Base-by-base conservation (phyloP, 2,329 filamentous ascomycete species). In the Chrysoporthe puriensis region DNA sequence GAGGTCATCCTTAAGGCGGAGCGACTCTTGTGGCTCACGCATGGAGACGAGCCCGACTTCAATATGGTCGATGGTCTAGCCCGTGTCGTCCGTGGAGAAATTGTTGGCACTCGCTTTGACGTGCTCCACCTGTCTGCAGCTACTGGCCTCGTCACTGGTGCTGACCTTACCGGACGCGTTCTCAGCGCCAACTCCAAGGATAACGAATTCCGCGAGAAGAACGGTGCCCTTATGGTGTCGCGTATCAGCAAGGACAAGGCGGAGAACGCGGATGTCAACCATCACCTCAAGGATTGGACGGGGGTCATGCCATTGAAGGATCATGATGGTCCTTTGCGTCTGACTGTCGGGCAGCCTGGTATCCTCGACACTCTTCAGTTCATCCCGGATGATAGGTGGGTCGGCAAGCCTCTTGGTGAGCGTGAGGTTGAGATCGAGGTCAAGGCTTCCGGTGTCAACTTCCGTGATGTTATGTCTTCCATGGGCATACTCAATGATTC, bases 391-490 rank as follows among this genome's bases (percentile, higher is more conserved):
- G 66, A 64, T 56, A 56, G 66, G 43, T 64, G 44, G 32, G 46
- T 64, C n/a, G 62, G 54, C 62, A 64, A 59, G 44, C 65, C 60
- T 14, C 60, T 63, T 8, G 65, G 52, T 43, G 62, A 64, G 26
- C 62, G 57, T 44, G 66, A 71, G 61, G 61, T 67, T 5, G 61
- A 67, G 66, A 60, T 67, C 36, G 61, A 64, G 61, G 61, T 64
- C 42, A 60, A 73, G 61, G 77, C 79, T 0, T 73, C 73, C n/a
- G 79, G 79, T 34, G 62, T 81, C 26, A 81, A 80, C 69, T 80
- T 79, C 66, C 71, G 72, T 4, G 80, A 83, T 70, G 75, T 81
- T 11, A 74, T 81, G 64, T 74, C 76, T 2, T 77, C 78, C 6
- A 73, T 75, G 70, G 74, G 74, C 16, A 72, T 75, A 52, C 68